Base-by-base conservation (phyloP, 805 yeast species). In the Metschnikowia orientalis region DNA sequence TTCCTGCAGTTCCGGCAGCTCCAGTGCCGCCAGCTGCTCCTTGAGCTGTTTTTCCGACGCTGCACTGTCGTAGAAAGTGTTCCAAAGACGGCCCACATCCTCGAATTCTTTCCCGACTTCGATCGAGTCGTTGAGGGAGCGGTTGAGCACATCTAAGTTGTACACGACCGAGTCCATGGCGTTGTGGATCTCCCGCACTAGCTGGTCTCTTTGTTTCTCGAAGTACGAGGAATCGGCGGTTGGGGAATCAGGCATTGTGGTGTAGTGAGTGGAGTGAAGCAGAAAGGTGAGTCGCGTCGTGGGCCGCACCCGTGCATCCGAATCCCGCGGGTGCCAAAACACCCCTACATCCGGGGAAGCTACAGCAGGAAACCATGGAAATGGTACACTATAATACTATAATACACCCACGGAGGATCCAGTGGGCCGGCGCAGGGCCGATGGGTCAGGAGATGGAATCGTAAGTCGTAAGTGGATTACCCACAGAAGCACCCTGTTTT, bases 101-200 rank as follows among this genome's bases (percentile, higher is more conserved):
- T 81, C 84, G 47, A 82, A 83, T 39, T 81, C 89, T 48, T 77
- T 77, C 1, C 92, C 89, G 3, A 83, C 85, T 14, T 81, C 80
- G 10, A 81, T 69, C 2, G 79, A 73, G 26, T 75, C 77, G 44
- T 79, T 81, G 32, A 83, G 57, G 0, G 88, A 73, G 26, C 86
- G 66, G 50, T 82, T 82, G 38, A 83, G 59, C 13, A 77, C 69
- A 44, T 79, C 81, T 37, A 83, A 55, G 44, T 79, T 79, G 47
- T 75, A 67, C 32, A 81, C 61, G 5, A 81, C 81, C 0, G 80
- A 69, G 45, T 79, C 87, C 73, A 82, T 70, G 8, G 77, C 62
- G 25, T 55, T 48, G 2, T 77, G 56, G 27, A 79, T 76, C 39
- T 78, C 81, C 26, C 74, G 69, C n/a, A 79, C 59, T 23, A 78